phyloP scores from a whole-genome alignment of 495 filamentous ascomycete species.

The Podospora anserina region DNA sequence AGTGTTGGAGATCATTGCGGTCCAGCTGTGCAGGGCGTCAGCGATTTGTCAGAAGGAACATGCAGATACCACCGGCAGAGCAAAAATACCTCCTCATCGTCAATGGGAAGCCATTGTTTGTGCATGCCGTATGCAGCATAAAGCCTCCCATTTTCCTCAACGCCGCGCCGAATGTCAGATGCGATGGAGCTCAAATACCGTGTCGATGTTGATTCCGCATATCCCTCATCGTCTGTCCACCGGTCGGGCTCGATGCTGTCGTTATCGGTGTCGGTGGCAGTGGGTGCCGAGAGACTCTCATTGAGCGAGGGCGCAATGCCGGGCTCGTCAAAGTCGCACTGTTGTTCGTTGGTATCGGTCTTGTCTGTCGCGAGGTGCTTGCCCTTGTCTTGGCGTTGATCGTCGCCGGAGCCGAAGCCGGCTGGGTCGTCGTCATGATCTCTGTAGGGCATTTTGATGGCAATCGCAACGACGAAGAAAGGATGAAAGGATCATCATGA shows the following conservation, averaged over 20 bases:
- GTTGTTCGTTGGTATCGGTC: not conserved
- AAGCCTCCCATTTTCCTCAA: constrained; percentile 16
- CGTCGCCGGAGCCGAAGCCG: not conserved
- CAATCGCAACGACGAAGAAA: not conserved
- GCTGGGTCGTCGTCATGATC: not conserved
- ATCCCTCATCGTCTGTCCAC: constrained; percentile 13
- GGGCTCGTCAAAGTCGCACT: not conserved
- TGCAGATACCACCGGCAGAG: not conserved
- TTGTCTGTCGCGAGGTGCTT: not conserved
- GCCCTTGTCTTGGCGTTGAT: not conserved
- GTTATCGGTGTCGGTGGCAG: not conserved
- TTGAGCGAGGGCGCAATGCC: not conserved
- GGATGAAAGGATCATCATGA: not conserved
- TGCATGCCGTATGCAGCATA: constrained; percentile 21
- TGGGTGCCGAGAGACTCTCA: not conserved
- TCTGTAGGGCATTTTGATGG: not conserved
- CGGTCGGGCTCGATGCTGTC: constrained; percentile 15
- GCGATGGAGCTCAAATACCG: constrained; percentile 21
- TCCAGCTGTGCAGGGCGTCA: constrained; percentile 11
- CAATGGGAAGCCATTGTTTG: constrained; percentile 18
- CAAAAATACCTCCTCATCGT: constrained; percentile 10
- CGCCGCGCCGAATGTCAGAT: constrained; percentile 15
- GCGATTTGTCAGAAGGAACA: not conserved
- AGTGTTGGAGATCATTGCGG: constrained; percentile 26
- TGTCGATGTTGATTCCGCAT: constrained; percentile 14